Conservation (phyloP, 208 protist genomes). For the Vickermania ingenoplastis region DNA sequence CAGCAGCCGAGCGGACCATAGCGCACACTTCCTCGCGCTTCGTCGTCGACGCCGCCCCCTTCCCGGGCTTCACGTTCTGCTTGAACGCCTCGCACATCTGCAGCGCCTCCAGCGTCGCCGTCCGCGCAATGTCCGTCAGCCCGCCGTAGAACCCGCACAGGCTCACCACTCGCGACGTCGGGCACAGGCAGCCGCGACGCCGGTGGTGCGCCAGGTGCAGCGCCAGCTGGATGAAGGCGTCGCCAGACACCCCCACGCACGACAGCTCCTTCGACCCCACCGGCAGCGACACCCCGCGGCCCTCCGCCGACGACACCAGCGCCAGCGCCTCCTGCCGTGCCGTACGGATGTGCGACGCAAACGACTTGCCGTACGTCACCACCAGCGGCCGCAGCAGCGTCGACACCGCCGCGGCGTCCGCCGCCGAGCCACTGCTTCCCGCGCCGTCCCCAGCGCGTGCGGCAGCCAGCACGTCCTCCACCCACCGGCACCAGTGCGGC, state of each 20-base stretch:
- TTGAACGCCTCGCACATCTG: conserved; percentile 39
- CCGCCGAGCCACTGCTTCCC: conserved; percentile 18
- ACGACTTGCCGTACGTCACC: conserved; percentile 78
- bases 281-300: conserved; percentile 42
- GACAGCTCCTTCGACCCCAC: conserved; percentile 37
- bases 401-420: conserved; percentile 10
- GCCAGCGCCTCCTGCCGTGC: conserved; percentile 53
- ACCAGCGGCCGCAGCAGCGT: conserved; percentile 40
- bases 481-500: conserved; percentile 75
- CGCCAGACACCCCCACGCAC: conserved; percentile 31
- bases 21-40: conserved; percentile 24
- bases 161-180: conserved; percentile 55
- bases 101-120: conserved; percentile 50
- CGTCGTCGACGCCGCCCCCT: conserved; percentile 5
- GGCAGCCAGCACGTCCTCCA: conserved; percentile 53
- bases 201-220: conserved; percentile 79
- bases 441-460: conserved; percentile 10
- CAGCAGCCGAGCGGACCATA: conserved; percentile 39
- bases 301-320: conserved; percentile 52
- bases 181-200: conserved; percentile 53
- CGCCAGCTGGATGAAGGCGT: conserved; percentile 83
- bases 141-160: conserved; percentile 77
- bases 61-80: conserved; percentile 4
- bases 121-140: conserved; percentile 69
- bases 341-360: conserved; percentile 65